phyloP scores from a whole-genome alignment of 805 yeast species.

The Wickerhamomyces silvicola region DNA sequence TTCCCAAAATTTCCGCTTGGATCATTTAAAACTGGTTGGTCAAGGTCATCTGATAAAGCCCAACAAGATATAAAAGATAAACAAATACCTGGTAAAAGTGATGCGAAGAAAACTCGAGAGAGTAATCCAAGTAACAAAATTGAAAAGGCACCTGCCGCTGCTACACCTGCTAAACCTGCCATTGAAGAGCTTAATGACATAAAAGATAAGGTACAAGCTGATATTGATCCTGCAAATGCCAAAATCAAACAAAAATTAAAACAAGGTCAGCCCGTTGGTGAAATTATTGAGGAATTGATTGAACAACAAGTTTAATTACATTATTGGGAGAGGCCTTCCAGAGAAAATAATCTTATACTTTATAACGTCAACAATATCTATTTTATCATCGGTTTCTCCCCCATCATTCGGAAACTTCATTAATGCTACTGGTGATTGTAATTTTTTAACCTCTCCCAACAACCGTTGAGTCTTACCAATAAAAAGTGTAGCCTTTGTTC shows the following conservation, averaged over 20 bases:
- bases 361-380: conserved; percentile 55
- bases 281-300: conserved; percentile 14
- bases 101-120: conserved; percentile 23
- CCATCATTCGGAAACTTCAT: conserved; percentile 35
- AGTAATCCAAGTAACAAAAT: conserved; percentile 13
- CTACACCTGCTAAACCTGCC: background rate
- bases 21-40: conserved; percentile 58
- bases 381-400: conserved; percentile 22
- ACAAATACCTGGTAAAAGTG: conserved; percentile 8
- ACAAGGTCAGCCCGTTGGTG: conserved; percentile 10
- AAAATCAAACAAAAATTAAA: conserved; percentile 6
- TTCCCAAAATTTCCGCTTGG: conserved; percentile 64
- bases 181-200: conserved; percentile 1
- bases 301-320: conserved; percentile 33
- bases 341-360: conserved; percentile 53
- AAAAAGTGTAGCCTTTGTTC: conserved; percentile 45
- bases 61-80: background rate
- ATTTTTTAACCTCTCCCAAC: conserved; percentile 49
- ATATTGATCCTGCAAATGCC: conserved; percentile 2
- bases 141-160: conserved; percentile 3
- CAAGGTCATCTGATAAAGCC: conserved; percentile 21
- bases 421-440: conserved; percentile 63
- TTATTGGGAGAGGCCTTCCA: conserved; percentile 70
- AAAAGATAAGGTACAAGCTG: conserved; percentile 8
- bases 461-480: conserved; percentile 68